Percentiles rank a stretch among this genome's conserved stretches.
Conservation (phyloP, 306 rosid species). For the Cicer chorassanicum region DNA sequence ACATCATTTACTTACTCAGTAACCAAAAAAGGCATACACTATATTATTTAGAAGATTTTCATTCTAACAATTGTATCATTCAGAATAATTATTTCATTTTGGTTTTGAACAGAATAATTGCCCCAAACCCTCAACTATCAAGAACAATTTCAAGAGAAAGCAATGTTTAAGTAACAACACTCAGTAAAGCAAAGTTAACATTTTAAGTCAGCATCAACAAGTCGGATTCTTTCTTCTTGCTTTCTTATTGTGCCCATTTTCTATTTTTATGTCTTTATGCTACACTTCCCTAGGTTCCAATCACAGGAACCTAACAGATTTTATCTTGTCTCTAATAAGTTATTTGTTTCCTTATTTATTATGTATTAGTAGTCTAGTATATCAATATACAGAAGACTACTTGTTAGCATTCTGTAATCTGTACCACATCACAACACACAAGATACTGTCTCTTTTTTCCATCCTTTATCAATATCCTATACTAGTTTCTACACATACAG, state of each 20-base stretch:
- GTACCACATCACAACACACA: neutral
- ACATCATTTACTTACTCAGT: neutral
- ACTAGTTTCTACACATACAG: neutral
- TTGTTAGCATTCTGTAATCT: neutral
- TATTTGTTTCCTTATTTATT: slow-evolving; percentile 6
- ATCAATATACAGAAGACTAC: neutral
- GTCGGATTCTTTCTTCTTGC: neutral
- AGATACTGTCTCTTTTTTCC: neutral
- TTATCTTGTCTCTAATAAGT: neutral
- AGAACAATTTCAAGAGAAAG: neutral
- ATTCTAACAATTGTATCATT: no score
- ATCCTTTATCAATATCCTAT: neutral
- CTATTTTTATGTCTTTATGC: neutral
- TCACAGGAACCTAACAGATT: neutral
- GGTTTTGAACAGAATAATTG: no score
- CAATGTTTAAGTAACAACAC: neutral
- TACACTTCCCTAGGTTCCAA: neutral
- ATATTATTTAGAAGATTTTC: no score
- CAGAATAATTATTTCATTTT: no score
- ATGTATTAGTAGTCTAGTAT: neutral
- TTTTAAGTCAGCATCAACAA: neutral
- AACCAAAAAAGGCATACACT: neutral
- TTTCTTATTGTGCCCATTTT: neutral
- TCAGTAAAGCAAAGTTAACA: neutral
- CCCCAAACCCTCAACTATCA: neutral